Percentiles rank a stretch among this genome's conserved stretches.
phyloP scores from a whole-genome alignment of 1,139 yeast species.

The Blastobotrys elegans region DNA sequence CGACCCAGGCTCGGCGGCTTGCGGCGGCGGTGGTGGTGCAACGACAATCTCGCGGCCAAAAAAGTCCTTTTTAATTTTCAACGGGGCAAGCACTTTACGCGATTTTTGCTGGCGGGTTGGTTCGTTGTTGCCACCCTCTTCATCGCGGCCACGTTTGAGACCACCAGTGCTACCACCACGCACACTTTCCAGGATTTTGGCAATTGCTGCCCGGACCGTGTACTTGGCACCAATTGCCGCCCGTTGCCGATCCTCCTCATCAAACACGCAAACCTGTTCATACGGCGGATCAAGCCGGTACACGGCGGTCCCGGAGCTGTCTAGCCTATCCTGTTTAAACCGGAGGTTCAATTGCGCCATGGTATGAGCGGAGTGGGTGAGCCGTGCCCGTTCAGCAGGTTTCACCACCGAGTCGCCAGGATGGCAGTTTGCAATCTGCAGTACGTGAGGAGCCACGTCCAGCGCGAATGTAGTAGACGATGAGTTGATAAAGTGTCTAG shows the following conservation, averaged over 20 bases:
- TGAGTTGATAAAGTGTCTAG: not conserved
- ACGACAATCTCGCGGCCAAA: slow-evolving; percentile 16
- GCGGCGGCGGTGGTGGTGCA: too few relatives aligned
- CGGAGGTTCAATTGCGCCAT: slow-evolving; percentile 28
- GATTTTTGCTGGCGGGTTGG: slow-evolving; percentile 10
- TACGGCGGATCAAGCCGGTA: slow-evolving; percentile 35
- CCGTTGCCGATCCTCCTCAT: slow-evolving; percentile 21
- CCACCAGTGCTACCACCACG: not conserved
- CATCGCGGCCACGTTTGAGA: slow-evolving; percentile 3
- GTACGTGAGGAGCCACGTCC: slow-evolving; percentile 33
- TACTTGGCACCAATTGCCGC: slow-evolving; percentile 29
- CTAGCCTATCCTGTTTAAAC: slow-evolving; percentile 28
- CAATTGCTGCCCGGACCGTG: slow-evolving; percentile 26
- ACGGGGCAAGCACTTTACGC: slow-evolving; percentile 7
- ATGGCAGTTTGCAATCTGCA: slow-evolving; percentile 29
- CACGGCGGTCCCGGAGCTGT: slow-evolving; percentile 29
- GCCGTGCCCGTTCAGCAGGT: slow-evolving; percentile 22
- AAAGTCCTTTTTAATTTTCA: slow-evolving; percentile 14
- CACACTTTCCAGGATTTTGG: not conserved
- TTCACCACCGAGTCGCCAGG: slow-evolving; percentile 16
- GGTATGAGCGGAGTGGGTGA: slow-evolving; percentile 25
- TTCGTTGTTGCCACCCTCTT: not conserved
- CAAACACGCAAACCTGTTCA: slow-evolving; percentile 30
- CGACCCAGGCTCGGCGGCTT: not conserved
- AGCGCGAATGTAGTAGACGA: slow-evolving; percentile 19